A percentile compares a stretch with the other conserved stretches of the same genome.
Evolutionary conservation across 2,329 filamentous ascomycete genomes (phyloP).

Genomic region (Blastomyces silverae): DNA sequence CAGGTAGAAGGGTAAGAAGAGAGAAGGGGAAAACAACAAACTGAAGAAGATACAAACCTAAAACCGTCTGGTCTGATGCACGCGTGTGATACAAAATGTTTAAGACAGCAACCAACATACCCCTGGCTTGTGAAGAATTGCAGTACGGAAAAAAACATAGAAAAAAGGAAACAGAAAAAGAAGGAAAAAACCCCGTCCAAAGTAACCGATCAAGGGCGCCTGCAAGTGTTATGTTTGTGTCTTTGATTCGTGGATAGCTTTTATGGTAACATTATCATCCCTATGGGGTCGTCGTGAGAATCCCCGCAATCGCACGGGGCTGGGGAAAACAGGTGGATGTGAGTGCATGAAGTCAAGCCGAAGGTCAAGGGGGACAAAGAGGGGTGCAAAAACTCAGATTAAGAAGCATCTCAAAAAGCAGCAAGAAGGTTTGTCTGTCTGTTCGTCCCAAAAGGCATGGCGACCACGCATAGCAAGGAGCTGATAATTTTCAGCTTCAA

Average conservation of each 20-base stretch:
- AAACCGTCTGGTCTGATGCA: neutral
- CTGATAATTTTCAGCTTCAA: neutral
- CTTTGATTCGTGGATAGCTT: neutral
- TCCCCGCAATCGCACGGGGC: neutral
- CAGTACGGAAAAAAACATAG: neutral
- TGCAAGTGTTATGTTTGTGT: neutral
- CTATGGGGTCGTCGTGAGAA: neutral
- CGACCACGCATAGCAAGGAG: neutral
- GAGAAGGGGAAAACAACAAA: neutral
- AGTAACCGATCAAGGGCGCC: neutral
- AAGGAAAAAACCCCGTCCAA: neutral
- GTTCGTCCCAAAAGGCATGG: neutral
- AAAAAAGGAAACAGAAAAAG: neutral
- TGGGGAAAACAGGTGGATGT: neutral
- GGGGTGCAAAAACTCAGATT: neutral
- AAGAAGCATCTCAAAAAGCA: neutral
- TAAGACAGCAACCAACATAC: neutral
- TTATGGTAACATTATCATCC: slow-evolving; percentile 4
- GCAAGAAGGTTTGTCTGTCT: neutral
- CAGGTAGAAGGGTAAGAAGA: neutral
- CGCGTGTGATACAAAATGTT: neutral
- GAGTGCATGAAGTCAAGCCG: neutral
- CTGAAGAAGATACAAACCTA: neutral
- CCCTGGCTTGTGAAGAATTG: neutral
- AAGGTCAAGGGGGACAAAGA: neutral